A percentile compares a stretch with the other conserved stretches of the same genome.
phyloP scores from a whole-genome alignment of 345 rosid genomes.

The Syzygium oleosum region DNA sequence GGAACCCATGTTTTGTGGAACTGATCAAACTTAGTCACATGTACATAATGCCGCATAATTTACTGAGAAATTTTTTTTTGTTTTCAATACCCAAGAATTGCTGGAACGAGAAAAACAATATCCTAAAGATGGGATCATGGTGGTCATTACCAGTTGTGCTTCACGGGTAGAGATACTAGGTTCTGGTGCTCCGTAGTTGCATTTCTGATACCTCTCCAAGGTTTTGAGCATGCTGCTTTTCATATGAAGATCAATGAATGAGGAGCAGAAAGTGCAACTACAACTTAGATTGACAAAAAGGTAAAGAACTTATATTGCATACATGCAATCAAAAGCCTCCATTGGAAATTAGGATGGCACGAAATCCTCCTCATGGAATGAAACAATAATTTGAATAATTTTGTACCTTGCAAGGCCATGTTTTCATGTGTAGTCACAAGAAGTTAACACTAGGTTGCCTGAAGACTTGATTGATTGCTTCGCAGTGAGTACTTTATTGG shows the following conservation, averaged over 20 bases:
- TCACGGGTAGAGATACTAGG: conserved; percentile 73
- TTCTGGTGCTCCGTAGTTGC: conserved; percentile 96
- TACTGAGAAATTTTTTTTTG: background rate
- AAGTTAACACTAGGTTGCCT: background rate
- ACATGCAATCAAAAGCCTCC: background rate
- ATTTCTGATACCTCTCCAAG: conserved; percentile 96
- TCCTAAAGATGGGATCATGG: background rate
- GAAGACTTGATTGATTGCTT: background rate
- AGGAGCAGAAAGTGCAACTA: background rate
- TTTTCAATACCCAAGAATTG: background rate
- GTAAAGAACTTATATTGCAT: background rate
- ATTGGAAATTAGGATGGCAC: background rate
- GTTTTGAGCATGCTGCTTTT: conserved; percentile 70
- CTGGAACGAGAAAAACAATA: background rate
- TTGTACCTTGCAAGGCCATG: background rate
- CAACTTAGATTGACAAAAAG: background rate
- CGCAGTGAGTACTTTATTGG: background rate
- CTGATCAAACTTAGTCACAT: background rate
- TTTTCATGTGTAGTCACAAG: background rate
- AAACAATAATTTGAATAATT: background rate
- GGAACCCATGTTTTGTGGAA: background rate
- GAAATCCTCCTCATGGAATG: background rate
- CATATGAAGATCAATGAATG: background rate
- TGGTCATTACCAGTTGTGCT: conserved; percentile 49
- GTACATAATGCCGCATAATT: background rate